Percentiles rank a stretch among this genome's conserved stretches.
phyloP scores from a whole-genome alignment of 2,329 filamentous ascomycete species.

The Mariannaea sp. region DNA sequence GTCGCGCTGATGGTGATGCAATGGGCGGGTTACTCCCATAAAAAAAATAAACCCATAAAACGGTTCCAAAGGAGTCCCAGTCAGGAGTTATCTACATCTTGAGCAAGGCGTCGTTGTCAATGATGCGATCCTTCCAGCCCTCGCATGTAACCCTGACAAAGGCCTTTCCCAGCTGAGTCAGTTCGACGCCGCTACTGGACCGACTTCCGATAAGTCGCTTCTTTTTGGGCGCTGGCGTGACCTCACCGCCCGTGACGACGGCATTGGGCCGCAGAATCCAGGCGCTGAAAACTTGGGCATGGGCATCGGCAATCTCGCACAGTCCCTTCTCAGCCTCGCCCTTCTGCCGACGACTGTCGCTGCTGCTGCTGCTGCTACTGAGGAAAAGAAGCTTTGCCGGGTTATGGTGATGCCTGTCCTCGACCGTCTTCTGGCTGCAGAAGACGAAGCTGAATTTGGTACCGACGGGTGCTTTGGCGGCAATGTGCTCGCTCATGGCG shows the following conservation, averaged over 20 bases:
- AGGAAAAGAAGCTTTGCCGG: conserved; percentile 45
- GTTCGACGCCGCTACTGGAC: conserved; percentile 41
- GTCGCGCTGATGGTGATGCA: not conserved
- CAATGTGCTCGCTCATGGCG: conserved; percentile 49
- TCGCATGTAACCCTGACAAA: conserved; percentile 45
- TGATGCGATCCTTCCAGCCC: conserved; percentile 42
- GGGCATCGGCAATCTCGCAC: conserved; percentile 44
- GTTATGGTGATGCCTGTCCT: conserved; percentile 43
- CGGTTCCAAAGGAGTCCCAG: too few relatives aligned
- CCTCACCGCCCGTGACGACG: conserved; percentile 30
- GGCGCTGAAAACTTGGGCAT: conserved; percentile 42
- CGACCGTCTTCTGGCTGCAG: conserved; percentile 45
- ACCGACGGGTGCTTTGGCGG: conserved; percentile 36
- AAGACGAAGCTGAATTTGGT: conserved; percentile 50
- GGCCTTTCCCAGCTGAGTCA: conserved; percentile 43
- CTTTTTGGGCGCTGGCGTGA: conserved; percentile 31
- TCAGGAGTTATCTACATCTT: conserved; percentile 33
- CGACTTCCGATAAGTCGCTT: conserved; percentile 39
- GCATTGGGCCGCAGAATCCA: conserved; percentile 45
- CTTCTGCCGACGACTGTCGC: conserved; percentile 46
- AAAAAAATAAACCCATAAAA: too few relatives aligned
- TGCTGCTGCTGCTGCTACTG: too few relatives aligned
- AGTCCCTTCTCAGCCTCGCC: conserved; percentile 48
- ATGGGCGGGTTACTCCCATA: too few relatives aligned
- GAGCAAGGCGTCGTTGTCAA: conserved; percentile 42